phyloP scores from a whole-genome alignment of 805 yeast species.

The Candida krabiensis region DNA sequence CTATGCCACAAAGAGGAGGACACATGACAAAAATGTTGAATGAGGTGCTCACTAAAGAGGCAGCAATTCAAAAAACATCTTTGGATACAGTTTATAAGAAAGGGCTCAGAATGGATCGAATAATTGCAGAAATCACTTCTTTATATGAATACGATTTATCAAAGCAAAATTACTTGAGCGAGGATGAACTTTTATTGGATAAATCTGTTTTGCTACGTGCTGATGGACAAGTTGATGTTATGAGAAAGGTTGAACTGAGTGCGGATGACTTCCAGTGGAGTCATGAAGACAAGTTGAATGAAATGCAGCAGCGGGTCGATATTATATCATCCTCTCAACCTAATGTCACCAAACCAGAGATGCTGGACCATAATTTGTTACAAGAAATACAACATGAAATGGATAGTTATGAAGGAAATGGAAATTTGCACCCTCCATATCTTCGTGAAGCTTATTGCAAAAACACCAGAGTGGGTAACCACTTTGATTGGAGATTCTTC shows the following conservation, averaged over 20 bases:
- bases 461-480: constrained; percentile 31
- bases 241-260: constrained; percentile 13
- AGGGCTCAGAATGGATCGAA: constrained; percentile 21
- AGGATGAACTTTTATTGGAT: constrained; percentile 21
- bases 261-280: constrained; percentile 28
- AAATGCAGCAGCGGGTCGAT: constrained; percentile 11
- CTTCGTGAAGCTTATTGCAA: constrained; percentile 38
- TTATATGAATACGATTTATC: constrained; percentile 11
- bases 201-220: constrained; percentile 15
- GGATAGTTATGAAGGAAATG: constrained; percentile 12
- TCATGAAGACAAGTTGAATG: constrained; percentile 18
- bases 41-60: constrained; percentile 19
- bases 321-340: constrained; percentile 3
- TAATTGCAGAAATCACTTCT: constrained; percentile 5
- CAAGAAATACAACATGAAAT: constrained; percentile 18
- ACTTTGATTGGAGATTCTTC: constrained; percentile 57
- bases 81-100: constrained; percentile 13
- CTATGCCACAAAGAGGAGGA: constrained; percentile 8
- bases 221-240: constrained; percentile 13
- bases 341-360: constrained; percentile 1
- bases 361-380: constrained; percentile 22
- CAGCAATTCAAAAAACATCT: constrained; percentile 6
- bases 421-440: constrained; percentile 27
- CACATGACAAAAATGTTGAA: constrained; percentile 13
- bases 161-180: constrained; percentile 12